Evolutionary conservation across 768 basidiomycete genomes (phyloP).

Genomic region (Baorangia bicolor): DNA sequence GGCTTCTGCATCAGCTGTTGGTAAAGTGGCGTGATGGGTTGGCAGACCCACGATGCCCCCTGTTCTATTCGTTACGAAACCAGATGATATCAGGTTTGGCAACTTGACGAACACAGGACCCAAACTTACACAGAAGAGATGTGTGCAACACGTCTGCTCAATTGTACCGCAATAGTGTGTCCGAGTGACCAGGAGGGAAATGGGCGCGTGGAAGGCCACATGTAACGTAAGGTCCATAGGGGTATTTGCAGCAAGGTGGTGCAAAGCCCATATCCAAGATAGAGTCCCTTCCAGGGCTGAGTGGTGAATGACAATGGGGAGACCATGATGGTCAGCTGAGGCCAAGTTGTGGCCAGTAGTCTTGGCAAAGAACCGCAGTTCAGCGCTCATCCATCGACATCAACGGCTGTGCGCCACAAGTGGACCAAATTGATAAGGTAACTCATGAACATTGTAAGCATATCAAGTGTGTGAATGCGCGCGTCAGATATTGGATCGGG

Average conservation of each 20-base stretch:
- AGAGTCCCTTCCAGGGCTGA: constrained; percentile 52
- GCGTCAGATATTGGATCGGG: background rate
- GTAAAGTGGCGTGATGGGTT: constrained; percentile 9
- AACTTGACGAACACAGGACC: background rate
- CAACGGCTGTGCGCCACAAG: background rate
- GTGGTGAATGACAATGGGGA: constrained; percentile 1
- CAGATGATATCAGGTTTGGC: background rate
- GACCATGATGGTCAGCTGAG: constrained; percentile 5
- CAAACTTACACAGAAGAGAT: constrained; percentile 19
- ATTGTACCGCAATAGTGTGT: constrained; percentile 38
- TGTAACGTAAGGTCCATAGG: constrained; percentile 43
- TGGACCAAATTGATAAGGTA: background rate
- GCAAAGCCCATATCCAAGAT: constrained; percentile 43
- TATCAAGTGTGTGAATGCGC: too few species aligned
- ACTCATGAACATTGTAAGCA: background rate
- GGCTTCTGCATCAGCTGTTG: constrained; percentile 12
- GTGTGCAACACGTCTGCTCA: constrained; percentile 31
- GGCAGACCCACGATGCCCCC: constrained; percentile 6
- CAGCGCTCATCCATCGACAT: background rate
- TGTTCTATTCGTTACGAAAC: constrained; percentile 4
- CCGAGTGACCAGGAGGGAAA: constrained; percentile 45
- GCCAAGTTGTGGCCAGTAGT: background rate
- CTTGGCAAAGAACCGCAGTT: background rate
- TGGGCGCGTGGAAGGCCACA: constrained; percentile 39
- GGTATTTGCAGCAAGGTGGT: constrained; percentile 46